Evolutionary conservation across 345 rosid genomes (phyloP), one percentile per base, ranked within the genome.

Genomic region (Eucalyptus marginata): DNA sequence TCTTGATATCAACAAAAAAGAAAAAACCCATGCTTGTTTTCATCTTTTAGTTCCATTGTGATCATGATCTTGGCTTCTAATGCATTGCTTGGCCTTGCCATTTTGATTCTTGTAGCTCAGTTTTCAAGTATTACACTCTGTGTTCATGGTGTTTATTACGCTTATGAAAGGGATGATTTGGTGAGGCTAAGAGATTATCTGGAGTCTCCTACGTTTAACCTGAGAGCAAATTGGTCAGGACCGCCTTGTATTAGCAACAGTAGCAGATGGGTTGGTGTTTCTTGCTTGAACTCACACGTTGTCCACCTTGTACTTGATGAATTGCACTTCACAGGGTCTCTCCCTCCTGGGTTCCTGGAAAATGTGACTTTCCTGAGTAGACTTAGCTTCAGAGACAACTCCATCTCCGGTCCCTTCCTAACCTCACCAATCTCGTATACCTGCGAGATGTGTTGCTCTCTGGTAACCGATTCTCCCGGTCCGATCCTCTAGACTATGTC

Each of bases 161-260:
- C 93, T 20, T 86, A 33, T 18, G 95, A 95, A 80, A 86, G 91
- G 68, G 87, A 90, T 54, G 95, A 91, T 3, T 79, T 95, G 92
- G 80, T 94, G 88, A 90, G 71, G 89, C 59, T 95, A 4, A 93
- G 94, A 83, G 93, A 93, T 86, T 92, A 92, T 13, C 16, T 92
- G 36, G 50, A 31, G 86, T 91, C 93, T 25, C 58, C 92, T 46
- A 62, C 92, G 71, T 86, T 47, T 5, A 85, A 90, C 58, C 86
- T 93, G 91, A 92, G 93, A 36, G 44, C 36, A 13, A 90, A 86
- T 27, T 95, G 96, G 96, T 92, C 94, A 9, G 95, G 96, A 16
- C 94, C 94, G 4, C 95, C 95, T 17, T 95, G 96, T 86, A 12
- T 31, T 56, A n/a, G 86, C 20, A 87, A 91, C 59, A 15, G 11